Evolutionary conservation across 1,284 basidiomycete species (phyloP).

Genomic region (Agaricales sp.): DNA sequence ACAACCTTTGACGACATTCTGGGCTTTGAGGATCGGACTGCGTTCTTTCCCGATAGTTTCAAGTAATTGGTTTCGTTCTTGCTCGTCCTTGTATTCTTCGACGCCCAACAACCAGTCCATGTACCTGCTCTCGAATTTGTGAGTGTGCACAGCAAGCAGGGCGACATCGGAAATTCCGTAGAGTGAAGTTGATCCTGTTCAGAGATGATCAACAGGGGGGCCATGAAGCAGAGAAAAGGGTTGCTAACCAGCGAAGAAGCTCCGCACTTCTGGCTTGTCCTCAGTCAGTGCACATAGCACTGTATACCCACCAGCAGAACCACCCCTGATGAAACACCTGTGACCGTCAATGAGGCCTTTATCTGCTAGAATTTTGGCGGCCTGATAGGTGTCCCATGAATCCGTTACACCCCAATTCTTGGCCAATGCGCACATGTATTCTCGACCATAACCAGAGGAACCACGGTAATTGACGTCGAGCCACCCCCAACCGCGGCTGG

Average conservation of each 20-base stretch:
- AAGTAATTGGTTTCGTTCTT: conserved; percentile 12
- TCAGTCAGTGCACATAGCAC: conserved; percentile 38
- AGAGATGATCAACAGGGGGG: neutral
- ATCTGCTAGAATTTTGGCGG: conserved; percentile 35
- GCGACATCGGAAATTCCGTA: conserved; percentile 49
- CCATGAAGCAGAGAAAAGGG: neutral
- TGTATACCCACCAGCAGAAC: conserved; percentile 55
- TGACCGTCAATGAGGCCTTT: conserved; percentile 40
- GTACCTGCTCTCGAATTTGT: conserved; percentile 61
- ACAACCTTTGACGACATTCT: conserved; percentile 38
- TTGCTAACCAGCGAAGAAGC: conserved; percentile 30
- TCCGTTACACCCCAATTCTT: conserved; percentile 64
- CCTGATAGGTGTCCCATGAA: conserved; percentile 46
- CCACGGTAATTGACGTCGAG: conserved; percentile 65
- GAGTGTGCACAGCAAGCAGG: conserved; percentile 39
- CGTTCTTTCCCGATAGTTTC: conserved; percentile 31
- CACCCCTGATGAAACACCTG: conserved; percentile 50
- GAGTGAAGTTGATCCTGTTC: conserved; percentile 25
- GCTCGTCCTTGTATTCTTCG: conserved; percentile 29
- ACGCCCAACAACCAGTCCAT: conserved; percentile 47
- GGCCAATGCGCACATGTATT: conserved; percentile 40
- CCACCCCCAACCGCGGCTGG: conserved; percentile 59
- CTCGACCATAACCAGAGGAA: conserved; percentile 53
- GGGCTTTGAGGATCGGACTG: conserved; percentile 39
- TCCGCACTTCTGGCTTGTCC: conserved; percentile 16